A percentile compares a stretch with the other conserved stretches of the same genome.
Conservation (phyloP, 2,329 filamentous ascomycete genomes). For the Alternaria panax region DNA sequence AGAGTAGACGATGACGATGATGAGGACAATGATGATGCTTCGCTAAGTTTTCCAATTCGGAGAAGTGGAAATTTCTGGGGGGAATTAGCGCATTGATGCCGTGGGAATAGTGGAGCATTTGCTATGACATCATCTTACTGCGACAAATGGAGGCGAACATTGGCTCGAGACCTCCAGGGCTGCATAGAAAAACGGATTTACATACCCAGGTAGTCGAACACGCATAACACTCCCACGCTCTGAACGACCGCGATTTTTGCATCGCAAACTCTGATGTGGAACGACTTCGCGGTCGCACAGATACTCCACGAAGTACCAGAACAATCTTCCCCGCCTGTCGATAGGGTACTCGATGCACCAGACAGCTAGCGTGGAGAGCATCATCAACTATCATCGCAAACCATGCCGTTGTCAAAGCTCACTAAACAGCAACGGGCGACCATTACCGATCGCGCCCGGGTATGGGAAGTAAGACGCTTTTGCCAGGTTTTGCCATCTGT, state of each 20-base stretch:
- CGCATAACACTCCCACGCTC: not conserved
- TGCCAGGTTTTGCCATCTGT: slow-evolving; percentile 14
- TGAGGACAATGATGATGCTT: not conserved
- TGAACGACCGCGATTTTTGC: not conserved
- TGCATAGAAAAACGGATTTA: not conserved
- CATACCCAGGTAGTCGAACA: not conserved
- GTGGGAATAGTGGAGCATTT: not conserved
- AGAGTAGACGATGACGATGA: not conserved
- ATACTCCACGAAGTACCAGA: not conserved
- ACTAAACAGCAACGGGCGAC: slow-evolving; percentile 12
- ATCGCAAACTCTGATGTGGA: not conserved
- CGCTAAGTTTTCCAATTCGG: not conserved
- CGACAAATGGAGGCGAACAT: not conserved
- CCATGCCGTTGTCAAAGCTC: slow-evolving; percentile 11
- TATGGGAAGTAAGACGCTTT: slow-evolving; percentile 17
- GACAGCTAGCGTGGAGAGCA: not conserved
- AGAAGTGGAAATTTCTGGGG: not conserved
- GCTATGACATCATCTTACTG: not conserved
- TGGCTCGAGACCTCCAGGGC: not conserved
- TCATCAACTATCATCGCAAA: not conserved
- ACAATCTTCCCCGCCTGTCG: not conserved
- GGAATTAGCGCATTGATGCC: not conserved
- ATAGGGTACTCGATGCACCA: not conserved
- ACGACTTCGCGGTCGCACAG: not conserved
- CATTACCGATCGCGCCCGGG: slow-evolving; percentile 9